A percentile compares a stretch with the other conserved stretches of the same genome.
phyloP scores from a whole-genome alignment of 768 basidiomycete genomes.

The Pulveroboletus sp. region DNA sequence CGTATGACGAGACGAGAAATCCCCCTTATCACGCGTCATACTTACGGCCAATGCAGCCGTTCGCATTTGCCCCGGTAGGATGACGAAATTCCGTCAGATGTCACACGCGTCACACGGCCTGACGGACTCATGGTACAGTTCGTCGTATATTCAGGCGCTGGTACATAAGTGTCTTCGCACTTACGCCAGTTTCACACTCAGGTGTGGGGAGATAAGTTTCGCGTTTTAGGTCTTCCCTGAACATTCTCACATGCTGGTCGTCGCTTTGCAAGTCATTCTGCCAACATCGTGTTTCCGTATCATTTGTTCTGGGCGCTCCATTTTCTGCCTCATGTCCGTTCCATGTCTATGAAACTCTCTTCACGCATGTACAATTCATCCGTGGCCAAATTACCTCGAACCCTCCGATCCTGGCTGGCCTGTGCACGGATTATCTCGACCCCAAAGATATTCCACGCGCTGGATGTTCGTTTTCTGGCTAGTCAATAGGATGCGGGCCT shows the following conservation, averaged over 20 bases:
- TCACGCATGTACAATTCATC: not conserved
- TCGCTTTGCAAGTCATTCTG: not conserved
- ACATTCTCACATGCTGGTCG: not conserved
- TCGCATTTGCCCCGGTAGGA: too few relatives aligned
- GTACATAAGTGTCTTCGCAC: not conserved
- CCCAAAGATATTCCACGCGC: not conserved
- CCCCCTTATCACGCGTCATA: too few relatives aligned
- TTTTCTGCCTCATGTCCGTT: not conserved
- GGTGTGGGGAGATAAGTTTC: conserved; percentile 6
- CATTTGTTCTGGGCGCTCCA: not conserved
- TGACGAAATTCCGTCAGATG: too few relatives aligned
- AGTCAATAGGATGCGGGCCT: not conserved
- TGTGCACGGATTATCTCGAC: not conserved
- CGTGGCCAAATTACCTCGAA: not conserved
- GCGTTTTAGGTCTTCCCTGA: conserved; percentile 1
- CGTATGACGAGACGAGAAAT: too few relatives aligned
- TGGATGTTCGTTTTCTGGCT: not conserved
- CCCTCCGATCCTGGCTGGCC: not conserved
- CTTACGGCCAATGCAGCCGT: too few relatives aligned
- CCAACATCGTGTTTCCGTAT: not conserved
- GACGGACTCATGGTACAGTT: too few relatives aligned
- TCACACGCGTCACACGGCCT: too few relatives aligned
- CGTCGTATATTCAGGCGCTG: not conserved
- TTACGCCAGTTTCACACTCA: conserved; percentile 17
- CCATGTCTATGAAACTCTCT: not conserved